Conservation (phyloP, 208 protist species). For the Trypanosoma platydactyli region DNA sequence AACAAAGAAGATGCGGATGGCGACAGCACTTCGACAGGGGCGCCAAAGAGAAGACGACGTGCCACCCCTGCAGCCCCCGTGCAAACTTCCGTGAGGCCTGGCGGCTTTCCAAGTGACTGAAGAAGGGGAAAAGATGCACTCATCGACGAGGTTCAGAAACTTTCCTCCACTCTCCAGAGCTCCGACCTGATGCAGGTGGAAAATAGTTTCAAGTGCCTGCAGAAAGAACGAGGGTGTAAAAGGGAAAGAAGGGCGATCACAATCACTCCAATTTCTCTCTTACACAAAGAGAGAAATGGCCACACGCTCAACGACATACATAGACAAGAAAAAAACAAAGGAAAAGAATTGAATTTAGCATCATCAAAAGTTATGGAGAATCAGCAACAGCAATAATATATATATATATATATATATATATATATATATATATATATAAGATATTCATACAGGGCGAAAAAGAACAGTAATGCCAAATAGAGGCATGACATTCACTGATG, state of each 20-base stretch:
- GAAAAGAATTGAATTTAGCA: slow-evolving; percentile 12
- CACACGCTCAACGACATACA: background rate
- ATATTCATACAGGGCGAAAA: no score
- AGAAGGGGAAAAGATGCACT: slow-evolving; percentile 27
- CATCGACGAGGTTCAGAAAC: background rate
- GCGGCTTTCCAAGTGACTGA: slow-evolving; percentile 18
- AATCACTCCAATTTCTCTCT: background rate
- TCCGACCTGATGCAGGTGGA: no score
- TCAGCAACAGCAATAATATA: no score
- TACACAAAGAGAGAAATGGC: background rate
- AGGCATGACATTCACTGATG: no score
- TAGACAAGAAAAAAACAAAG: slow-evolving; percentile 4
- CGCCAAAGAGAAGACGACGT: slow-evolving; percentile 21
- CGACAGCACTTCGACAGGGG: background rate
- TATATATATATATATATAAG: no score
- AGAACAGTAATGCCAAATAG: no score
- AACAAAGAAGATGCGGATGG: no score
- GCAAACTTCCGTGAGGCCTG: slow-evolving; percentile 15
- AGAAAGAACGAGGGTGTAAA: no score
- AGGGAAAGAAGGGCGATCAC: slow-evolving; percentile 7
- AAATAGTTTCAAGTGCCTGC: no score
- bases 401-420: no score
- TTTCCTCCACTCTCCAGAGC: background rate
- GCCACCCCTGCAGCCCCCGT: background rate
- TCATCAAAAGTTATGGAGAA: no score